These are phyloP conservation scores for Cutaneotrichosporon sp. DNA, from an alignment of 1,284 basidiomycete species.

Conservation along the genomic window DNA sequence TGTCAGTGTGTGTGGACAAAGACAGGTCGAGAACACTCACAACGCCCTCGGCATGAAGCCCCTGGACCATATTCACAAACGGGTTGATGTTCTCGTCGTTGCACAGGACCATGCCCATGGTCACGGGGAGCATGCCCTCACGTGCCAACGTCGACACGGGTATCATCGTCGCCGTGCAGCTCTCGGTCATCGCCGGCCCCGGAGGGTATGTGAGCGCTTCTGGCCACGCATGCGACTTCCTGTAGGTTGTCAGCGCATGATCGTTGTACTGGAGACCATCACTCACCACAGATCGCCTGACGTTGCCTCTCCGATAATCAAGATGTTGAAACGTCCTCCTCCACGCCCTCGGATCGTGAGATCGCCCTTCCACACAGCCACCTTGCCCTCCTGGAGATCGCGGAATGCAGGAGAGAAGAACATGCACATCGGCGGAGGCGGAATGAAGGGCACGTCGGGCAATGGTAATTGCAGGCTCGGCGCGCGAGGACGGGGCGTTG, in stretches of 20 bases:
- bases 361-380: conserved; percentile 49
- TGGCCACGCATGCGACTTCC: conserved; percentile 47
- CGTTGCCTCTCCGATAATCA: conserved; percentile 44
- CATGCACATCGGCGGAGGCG: conserved; percentile 52
- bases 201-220: conserved; percentile 37
- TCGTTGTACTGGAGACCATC: not conserved
- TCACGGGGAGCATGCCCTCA: conserved; percentile 44
- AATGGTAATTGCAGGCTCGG: conserved; percentile 32
- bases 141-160: conserved; percentile 48
- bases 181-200: conserved; percentile 20
- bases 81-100: conserved; percentile 39
- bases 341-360: conserved; percentile 41
- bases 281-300: conserved; percentile 47
- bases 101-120: conserved; percentile 52
- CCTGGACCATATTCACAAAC: conserved; percentile 48
- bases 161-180: conserved; percentile 45
- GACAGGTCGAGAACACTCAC: conserved; percentile 30
- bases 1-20: not conserved
- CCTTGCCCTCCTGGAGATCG: conserved; percentile 45
- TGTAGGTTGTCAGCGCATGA: conserved; percentile 20
- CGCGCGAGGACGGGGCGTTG: not conserved
- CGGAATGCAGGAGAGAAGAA: conserved; percentile 48
- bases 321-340: conserved; percentile 43
- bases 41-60: conserved; percentile 47
- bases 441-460: conserved; percentile 41